phyloP scores from a whole-genome alignment of 768 basidiomycete genomes.

The Boletales sp. region DNA sequence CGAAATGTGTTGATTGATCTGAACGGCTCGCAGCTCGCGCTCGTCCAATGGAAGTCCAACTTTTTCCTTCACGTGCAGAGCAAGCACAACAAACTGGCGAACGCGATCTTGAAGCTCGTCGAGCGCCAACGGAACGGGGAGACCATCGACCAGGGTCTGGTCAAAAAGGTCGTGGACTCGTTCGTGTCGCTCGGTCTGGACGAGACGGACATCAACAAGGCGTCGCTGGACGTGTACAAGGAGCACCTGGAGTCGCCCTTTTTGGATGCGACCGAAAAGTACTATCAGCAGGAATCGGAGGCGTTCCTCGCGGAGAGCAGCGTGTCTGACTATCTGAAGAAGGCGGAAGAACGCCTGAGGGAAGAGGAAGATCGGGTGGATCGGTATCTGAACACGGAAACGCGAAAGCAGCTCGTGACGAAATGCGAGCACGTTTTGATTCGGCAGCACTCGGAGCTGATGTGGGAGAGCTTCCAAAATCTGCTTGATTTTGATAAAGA shows the following conservation, averaged over 20 bases:
- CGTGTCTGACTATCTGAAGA: slow-evolving; percentile 92
- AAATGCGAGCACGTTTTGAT: slow-evolving; percentile 94
- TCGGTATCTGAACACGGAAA: slow-evolving; percentile 85
- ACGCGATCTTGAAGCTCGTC: slow-evolving; percentile 84
- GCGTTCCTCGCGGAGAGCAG: slow-evolving; percentile 85
- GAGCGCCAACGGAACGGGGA: slow-evolving; percentile 94
- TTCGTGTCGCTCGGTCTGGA: slow-evolving; percentile 95
- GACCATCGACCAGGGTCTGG: slow-evolving; percentile 84
- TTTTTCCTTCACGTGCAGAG: slow-evolving; percentile 87
- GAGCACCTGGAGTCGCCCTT: slow-evolving; percentile 89
- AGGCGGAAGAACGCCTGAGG: slow-evolving; percentile 85
- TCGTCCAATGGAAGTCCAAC: slow-evolving; percentile 93
- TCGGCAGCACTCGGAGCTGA: slow-evolving; percentile 72
- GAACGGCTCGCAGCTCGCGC: slow-evolving; percentile 59
- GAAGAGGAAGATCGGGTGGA: slow-evolving; percentile 97
- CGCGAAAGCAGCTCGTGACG: slow-evolving; percentile 73
- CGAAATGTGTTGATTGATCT: slow-evolving; percentile 2
- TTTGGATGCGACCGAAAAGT: slow-evolving; percentile 82
- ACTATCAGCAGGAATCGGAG: slow-evolving; percentile 90
- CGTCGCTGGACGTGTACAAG: slow-evolving; percentile 90
- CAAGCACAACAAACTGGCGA: slow-evolving; percentile 77
- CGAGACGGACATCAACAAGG: slow-evolving; percentile 86
- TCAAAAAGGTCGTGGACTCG: slow-evolving; percentile 93
- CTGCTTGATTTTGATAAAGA: slow-evolving; percentile 92
- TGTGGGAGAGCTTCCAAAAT: slow-evolving; percentile 92